Percentiles rank a stretch among this genome's conserved stretches.
Conservation (phyloP, 768 basidiomycete species). For the Lactarius tabidus region DNA sequence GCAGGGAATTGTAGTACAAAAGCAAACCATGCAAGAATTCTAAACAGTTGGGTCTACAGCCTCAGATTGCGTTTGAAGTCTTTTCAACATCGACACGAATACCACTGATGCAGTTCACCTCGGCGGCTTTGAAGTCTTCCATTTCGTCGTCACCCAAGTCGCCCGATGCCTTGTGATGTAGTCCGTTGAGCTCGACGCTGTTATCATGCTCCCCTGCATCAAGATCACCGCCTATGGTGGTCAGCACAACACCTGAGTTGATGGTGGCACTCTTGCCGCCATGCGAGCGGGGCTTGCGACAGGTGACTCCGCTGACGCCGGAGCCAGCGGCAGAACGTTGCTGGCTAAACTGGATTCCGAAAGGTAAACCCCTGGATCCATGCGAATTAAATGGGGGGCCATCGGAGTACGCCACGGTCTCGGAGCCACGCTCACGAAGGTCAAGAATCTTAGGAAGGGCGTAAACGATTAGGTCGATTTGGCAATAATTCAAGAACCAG, state of each 20-base stretch:
- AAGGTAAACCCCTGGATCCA: slow-evolving; percentile 20
- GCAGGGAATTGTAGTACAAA: neutral
- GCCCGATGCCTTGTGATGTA: slow-evolving; percentile 34
- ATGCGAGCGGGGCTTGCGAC: slow-evolving; percentile 18
- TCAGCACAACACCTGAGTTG: slow-evolving; percentile 24
- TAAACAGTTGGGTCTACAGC: neutral
- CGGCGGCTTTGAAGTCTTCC: slow-evolving; percentile 27
- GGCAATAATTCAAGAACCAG: neutral
- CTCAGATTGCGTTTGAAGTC: slow-evolving; percentile 47
- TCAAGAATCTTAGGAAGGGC: slow-evolving; percentile 59
- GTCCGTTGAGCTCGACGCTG: slow-evolving; percentile 24
- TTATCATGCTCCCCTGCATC: slow-evolving; percentile 19
- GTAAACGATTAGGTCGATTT: neutral
- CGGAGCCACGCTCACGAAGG: slow-evolving; percentile 75
- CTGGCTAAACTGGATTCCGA: slow-evolving; percentile 25
- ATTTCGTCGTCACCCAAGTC: slow-evolving; percentile 31
- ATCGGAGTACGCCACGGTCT: slow-evolving; percentile 67
- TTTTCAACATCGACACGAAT: slow-evolving; percentile 63
- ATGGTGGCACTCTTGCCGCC: slow-evolving; percentile 10
- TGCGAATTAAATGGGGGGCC: slow-evolving; percentile 21
- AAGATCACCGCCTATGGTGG: slow-evolving; percentile 22
- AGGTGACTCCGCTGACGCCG: slow-evolving; percentile 6
- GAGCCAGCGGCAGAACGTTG: slow-evolving; percentile 23
- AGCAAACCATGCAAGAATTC: slow-evolving; percentile 1
- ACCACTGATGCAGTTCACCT: slow-evolving; percentile 33